A percentile compares a stretch with the other conserved stretches of the same genome.
These are phyloP conservation scores for Vigna radiata DNA, from an alignment of 306 rosid species.

Conservation along the genomic window DNA sequence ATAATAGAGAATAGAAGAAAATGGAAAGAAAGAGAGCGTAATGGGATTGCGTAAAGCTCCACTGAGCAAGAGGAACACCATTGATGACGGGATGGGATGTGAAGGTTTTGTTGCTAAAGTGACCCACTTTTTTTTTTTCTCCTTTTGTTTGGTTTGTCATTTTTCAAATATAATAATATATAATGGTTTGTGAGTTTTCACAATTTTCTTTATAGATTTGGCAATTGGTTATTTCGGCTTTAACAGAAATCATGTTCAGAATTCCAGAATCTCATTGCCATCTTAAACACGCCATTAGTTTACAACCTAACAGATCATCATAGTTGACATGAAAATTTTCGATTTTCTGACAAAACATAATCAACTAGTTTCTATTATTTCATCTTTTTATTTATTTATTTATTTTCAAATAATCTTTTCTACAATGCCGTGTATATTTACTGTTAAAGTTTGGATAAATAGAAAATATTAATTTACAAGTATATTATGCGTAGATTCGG, in stretches of 20 bases:
- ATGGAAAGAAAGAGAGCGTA: constrained; percentile 38
- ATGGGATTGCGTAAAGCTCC: constrained; percentile 93
- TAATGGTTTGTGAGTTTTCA: constrained; percentile 10
- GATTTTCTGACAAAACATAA: neutral
- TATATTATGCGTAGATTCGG: neutral
- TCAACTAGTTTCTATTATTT: too few species aligned
- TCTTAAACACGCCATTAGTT: neutral
- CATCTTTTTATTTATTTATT: too few species aligned
- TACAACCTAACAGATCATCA: neutral
- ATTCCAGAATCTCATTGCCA: constrained; percentile 28
- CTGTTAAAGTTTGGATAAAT: neutral
- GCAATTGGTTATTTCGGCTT: neutral
- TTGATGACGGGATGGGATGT: constrained; percentile 32
- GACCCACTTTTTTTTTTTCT: constrained; percentile 26
- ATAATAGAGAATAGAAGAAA: neutral
- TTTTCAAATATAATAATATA: constrained; percentile 2
- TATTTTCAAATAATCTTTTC: too few species aligned
- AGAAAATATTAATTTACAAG: neutral
- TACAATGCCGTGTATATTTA: too few species aligned
- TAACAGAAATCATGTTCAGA: neutral
- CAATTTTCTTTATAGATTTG: neutral
- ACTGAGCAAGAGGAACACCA: constrained; percentile 55
- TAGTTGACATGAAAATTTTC: neutral
- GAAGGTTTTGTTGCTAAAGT: constrained; percentile 49
- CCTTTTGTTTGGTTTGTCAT: constrained; percentile 44